A percentile compares a stretch with the other conserved stretches of the same genome.
These are phyloP conservation scores for Bocquillonia castaneifolia DNA, from an alignment of 441 rosid genomes.

Conservation along the genomic window DNA sequence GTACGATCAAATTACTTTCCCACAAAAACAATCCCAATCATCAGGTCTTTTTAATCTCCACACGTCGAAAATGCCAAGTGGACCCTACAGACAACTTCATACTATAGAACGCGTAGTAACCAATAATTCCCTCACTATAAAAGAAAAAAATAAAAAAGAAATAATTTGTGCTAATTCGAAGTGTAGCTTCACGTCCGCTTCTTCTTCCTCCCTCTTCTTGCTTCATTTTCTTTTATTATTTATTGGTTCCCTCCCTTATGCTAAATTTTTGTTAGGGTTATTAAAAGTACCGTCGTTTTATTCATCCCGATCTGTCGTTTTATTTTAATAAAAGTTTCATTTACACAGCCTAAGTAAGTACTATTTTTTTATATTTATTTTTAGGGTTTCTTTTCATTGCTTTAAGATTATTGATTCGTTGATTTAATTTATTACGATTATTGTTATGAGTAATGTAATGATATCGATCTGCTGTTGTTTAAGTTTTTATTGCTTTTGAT, in stretches of 20 bases:
- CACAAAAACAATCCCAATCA: neutral
- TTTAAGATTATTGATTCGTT: neutral
- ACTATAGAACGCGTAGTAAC: neutral
- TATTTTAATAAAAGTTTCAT: neutral
- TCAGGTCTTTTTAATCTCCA: neutral
- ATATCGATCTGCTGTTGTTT: neutral
- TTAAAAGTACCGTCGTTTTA: constrained; percentile 7
- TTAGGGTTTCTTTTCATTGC: neutral
- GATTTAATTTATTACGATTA: neutral
- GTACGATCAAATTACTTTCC: too few species aligned
- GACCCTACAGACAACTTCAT: neutral
- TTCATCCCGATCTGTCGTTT: neutral
- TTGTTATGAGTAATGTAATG: neutral
- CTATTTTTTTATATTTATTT: neutral
- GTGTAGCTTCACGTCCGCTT: constrained; percentile 14
- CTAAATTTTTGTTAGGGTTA: constrained; percentile 2
- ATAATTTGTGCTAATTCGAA: neutral
- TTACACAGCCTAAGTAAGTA: neutral
- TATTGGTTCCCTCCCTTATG: neutral
- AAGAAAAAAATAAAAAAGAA: neutral
- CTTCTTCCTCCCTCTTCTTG: neutral
- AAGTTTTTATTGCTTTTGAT: neutral
- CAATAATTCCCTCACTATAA: neutral
- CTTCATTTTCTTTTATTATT: neutral
- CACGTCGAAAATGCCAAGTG: neutral